Conservation (phyloP, 1,284 basidiomycete species). For the Omphalotus olearius region DNA sequence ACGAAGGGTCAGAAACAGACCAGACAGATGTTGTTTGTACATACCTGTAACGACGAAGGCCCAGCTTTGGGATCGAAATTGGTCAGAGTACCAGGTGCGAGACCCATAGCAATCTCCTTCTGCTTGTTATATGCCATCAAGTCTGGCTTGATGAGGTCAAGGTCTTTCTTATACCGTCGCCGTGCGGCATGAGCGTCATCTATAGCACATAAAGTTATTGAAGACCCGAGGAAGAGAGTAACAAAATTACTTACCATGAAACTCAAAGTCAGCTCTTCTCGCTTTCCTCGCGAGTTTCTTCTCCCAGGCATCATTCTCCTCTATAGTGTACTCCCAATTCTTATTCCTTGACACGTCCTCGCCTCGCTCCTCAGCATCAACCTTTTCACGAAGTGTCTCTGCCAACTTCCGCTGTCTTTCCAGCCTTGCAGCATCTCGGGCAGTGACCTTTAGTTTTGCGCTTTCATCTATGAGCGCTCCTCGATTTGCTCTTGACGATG, state of each 20-base stretch:
- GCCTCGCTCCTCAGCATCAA: constrained; percentile 84
- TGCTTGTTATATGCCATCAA: constrained; percentile 80
- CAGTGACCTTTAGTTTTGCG: constrained; percentile 69
- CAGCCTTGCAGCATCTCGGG: constrained; percentile 73
- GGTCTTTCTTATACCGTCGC: constrained; percentile 86
- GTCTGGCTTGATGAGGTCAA: constrained; percentile 86
- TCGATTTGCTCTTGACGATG: constrained; percentile 78
- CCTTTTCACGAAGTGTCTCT: constrained; percentile 81
- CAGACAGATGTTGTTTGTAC: constrained; percentile 12
- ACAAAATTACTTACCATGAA: constrained; percentile 54
- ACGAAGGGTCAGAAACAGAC: constrained; percentile 5
- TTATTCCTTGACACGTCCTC: constrained; percentile 76
- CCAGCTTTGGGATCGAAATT: constrained; percentile 47
- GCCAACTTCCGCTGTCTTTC: constrained; percentile 88
- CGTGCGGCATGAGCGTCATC: constrained; percentile 90
- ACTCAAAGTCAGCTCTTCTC: constrained; percentile 76
- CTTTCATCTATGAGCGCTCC: constrained; percentile 81
- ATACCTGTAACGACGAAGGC: constrained; percentile 36
- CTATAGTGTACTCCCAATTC: constrained; percentile 93
- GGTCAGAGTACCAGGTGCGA: constrained; percentile 59
- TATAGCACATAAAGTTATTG: constrained; percentile 25
- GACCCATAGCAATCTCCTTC: constrained; percentile 79
- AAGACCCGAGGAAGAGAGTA: constrained; percentile 15
- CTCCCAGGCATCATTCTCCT: constrained; percentile 95
- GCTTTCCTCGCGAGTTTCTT: constrained; percentile 76